phyloP scores from a whole-genome alignment of 164 flowering plant species.

The Magnolia officinalis region DNA sequence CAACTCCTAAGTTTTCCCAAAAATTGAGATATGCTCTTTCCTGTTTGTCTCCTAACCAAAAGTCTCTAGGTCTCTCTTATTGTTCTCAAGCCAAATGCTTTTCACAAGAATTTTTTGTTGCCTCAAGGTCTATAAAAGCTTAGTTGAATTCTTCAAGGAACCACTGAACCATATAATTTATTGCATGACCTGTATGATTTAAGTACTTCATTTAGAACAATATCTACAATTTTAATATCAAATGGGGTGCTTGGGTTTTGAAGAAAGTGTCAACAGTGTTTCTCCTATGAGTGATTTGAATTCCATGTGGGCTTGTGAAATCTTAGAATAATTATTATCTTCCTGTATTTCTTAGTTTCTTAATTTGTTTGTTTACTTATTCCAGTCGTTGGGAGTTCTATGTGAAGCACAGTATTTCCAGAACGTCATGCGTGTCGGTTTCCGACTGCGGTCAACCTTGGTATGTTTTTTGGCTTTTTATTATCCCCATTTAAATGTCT shows the following conservation, averaged over 20 bases:
- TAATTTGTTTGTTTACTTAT: conserved; percentile 9
- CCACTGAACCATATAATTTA: neutral
- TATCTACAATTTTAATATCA: too few species aligned
- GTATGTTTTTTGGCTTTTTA: conserved; percentile 36
- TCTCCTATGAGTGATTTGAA: neutral
- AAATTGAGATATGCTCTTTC: too few species aligned
- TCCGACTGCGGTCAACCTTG: conserved; percentile 79
- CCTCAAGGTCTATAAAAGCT: too few species aligned
- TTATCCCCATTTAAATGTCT: neutral
- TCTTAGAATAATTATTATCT: neutral
- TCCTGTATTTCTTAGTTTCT: neutral
- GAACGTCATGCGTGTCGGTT: conserved; percentile 97
- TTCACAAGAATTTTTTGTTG: too few species aligned
- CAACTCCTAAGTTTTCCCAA: too few species aligned
- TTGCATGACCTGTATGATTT: too few species aligned
- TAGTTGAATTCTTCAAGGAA: too few species aligned
- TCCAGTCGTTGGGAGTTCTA: conserved; percentile 80
- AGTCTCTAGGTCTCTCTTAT: too few species aligned
- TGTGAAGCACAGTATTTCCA: conserved; percentile 94
- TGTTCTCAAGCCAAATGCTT: too few species aligned
- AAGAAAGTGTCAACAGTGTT: neutral
- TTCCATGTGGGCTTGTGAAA: neutral
- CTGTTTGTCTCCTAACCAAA: too few species aligned
- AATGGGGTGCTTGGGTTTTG: too few species aligned
- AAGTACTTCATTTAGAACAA: too few species aligned